Evolutionary conservation across 2,329 filamentous ascomycete species (phyloP).

Genomic region (Fusarium hainanense): DNA sequence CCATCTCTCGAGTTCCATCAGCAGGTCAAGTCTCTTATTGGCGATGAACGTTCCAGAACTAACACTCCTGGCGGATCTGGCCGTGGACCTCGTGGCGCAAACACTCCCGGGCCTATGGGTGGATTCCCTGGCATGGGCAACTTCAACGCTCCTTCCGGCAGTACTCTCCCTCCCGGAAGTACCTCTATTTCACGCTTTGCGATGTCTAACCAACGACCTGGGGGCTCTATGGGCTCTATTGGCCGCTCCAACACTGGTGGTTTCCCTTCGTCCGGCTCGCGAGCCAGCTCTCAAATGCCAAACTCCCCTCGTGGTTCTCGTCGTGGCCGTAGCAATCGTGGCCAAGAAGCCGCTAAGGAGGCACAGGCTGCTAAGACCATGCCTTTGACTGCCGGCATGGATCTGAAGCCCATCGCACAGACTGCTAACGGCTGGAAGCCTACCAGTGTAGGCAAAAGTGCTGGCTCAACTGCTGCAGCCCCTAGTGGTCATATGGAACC

Average conservation of each 20-base stretch:
- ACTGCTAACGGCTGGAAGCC: constrained; percentile 91
- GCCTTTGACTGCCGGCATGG: constrained; percentile 86
- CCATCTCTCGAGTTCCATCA: constrained; percentile 93
- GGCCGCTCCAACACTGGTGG: constrained; percentile 54
- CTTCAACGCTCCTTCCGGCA: constrained; percentile 65
- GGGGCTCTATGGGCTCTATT: constrained; percentile 54
- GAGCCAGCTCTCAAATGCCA: constrained; percentile 70
- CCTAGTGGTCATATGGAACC: constrained; percentile 76
- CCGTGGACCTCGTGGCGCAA: constrained; percentile 26
- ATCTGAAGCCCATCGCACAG: constrained; percentile 81
- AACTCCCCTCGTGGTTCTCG: constrained; percentile 78
- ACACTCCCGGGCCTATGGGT: constrained; percentile 35
- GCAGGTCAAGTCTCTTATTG: constrained; percentile 87
- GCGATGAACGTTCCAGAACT: constrained; percentile 69
- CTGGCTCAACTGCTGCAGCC: constrained; percentile 55
- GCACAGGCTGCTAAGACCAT: constrained; percentile 83
- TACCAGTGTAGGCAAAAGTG: constrained; percentile 67
- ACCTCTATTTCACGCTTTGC: constrained; percentile 81
- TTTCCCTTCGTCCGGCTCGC: constrained; percentile 70
- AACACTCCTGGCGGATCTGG: constrained; percentile 34
- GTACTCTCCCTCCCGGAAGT: constrained; percentile 78
- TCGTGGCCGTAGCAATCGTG: constrained; percentile 50
- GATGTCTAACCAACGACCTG: constrained; percentile 60
- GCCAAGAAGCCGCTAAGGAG: constrained; percentile 66
- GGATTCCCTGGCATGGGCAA: constrained; percentile 74